Evolutionary conservation across 192 early-diverging fungal species (phyloP), one percentile per base, ranked within the genome.

Genomic region (Coemansia sp.): DNA sequence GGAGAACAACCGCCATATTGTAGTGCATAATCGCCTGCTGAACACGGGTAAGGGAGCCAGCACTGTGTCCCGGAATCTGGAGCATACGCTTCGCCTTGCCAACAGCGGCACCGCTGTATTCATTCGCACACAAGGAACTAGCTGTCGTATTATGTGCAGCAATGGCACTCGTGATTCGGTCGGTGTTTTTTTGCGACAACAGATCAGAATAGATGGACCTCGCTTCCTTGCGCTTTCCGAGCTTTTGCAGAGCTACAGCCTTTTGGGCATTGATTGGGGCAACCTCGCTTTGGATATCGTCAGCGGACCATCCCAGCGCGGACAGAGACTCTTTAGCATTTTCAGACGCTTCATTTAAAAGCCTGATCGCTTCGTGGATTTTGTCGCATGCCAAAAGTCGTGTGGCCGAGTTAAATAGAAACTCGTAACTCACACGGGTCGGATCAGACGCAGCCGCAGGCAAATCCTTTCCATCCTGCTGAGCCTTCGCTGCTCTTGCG

Each of bases 1-100:
- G 35, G 42, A 75, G 78, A 13, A 70, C 52, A 11, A 38, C 61
- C 8, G 70, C 78, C 78, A 81, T 81, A 55, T 81, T 81, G 52
- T 69, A 75, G 14, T 56, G 38, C 73, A 81, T 81, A 33, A 74
- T 50, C 25, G 67, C 64, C 13, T 56, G 59, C 66, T 81, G 78
- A 33, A 34, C 35, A 49, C 64, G 56, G 57, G 66, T 75, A 55
- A 81, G 67, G 4, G 52, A 34, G 19, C 59, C n/a, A 9, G 41
- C 20, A 0, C 62, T 45, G 46, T 46, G 56, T 4, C 78, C 64
- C 41, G 73, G 70, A 23, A 71, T 45, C 34, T 73, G 78, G 7
- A 81, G 52, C 17, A 64, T 35, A 23, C 73, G 73, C 63, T 81
- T 81, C 11, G 43, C 32, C 13, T 38, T 5, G 0, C 36, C 13